Evolutionary conservation across 371 early-diverging fungal species (phyloP).

Genomic region (Dinochytrium kinnereticum): DNA sequence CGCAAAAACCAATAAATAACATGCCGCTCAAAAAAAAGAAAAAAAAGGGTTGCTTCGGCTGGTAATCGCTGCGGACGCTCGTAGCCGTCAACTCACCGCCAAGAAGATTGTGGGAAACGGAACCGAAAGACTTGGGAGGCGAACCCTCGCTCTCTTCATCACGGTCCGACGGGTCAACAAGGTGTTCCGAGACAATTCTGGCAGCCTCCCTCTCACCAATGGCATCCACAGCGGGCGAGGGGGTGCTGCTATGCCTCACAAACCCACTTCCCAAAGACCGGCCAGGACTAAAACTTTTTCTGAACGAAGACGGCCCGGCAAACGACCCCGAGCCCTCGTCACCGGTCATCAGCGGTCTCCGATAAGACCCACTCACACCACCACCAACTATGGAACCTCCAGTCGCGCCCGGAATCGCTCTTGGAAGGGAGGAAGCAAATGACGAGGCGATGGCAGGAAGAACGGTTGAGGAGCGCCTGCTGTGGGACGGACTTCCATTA

Average conservation of each 20-base stretch:
- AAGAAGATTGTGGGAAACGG: conserved; percentile 41
- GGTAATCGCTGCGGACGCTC: too few species aligned
- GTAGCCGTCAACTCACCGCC: conserved; percentile 31
- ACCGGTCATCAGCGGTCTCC: not conserved
- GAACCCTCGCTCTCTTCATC: not conserved
- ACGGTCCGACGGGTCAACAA: conserved; percentile 28
- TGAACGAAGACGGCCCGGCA: not conserved
- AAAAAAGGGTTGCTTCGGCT: too few species aligned
- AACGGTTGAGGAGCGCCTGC: not conserved
- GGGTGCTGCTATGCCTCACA: not conserved
- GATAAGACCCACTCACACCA: not conserved
- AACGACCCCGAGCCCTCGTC: not conserved
- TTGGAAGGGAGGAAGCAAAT: conserved; percentile 10
- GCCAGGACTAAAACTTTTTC: conserved; percentile 17
- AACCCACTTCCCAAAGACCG: not conserved
- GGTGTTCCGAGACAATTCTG: conserved; percentile 45
- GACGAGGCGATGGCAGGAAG: not conserved
- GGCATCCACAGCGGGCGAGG: conserved; percentile 7
- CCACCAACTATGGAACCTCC: not conserved
- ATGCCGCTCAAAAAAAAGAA: too few species aligned
- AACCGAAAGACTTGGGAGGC: conserved; percentile 28
- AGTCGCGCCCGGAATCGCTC: conserved; percentile 17
- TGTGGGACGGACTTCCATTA: not conserved
- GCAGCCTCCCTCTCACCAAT: conserved; percentile 34
- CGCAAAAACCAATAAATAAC: too few species aligned